Evolutionary conservation across 2,329 filamentous ascomycete species (phyloP).

Genomic region (Penicillium glabrum): DNA sequence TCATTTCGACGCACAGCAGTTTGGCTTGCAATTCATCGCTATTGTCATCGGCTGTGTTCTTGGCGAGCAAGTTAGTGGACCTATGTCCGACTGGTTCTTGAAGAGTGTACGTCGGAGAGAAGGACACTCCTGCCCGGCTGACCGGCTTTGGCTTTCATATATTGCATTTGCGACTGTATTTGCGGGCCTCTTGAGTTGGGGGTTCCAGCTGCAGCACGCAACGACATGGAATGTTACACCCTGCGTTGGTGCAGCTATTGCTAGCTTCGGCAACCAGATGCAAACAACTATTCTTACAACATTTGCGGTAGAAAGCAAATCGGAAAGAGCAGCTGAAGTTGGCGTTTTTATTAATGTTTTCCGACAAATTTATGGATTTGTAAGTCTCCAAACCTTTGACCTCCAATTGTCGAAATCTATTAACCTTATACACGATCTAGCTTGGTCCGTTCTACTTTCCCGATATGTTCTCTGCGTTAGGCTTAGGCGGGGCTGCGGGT

Average conservation of each 20-base stretch:
- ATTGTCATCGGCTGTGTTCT: constrained; percentile 59
- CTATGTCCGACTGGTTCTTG: constrained; percentile 52
- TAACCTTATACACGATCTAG: neutral
- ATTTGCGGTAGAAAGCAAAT: constrained; percentile 60
- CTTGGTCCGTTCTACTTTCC: constrained; percentile 38
- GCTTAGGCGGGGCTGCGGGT: constrained; percentile 35
- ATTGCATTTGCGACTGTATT: constrained; percentile 53
- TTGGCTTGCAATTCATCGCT: constrained; percentile 58
- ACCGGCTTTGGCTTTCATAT: constrained; percentile 61
- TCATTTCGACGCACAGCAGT: constrained; percentile 56
- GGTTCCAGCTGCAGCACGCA: constrained; percentile 51
- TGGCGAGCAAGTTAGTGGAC: constrained; percentile 59
- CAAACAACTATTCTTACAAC: constrained; percentile 62
- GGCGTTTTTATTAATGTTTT: constrained; percentile 61
- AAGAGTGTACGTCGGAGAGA: constrained; percentile 38
- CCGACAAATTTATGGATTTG: constrained; percentile 55
- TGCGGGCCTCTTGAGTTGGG: constrained; percentile 55
- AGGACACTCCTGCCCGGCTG: constrained; percentile 43
- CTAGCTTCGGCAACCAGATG: constrained; percentile 59
- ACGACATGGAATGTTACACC: constrained; percentile 58
- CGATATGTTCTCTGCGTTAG: constrained; percentile 38
- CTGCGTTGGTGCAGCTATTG: constrained; percentile 54
- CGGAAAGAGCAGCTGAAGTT: constrained; percentile 53
- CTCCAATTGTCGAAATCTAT: neutral
- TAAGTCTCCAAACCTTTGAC: constrained; percentile 31